phyloP scores from a whole-genome alignment of 164 flowering plant genomes.

The Saururus chinensis region DNA sequence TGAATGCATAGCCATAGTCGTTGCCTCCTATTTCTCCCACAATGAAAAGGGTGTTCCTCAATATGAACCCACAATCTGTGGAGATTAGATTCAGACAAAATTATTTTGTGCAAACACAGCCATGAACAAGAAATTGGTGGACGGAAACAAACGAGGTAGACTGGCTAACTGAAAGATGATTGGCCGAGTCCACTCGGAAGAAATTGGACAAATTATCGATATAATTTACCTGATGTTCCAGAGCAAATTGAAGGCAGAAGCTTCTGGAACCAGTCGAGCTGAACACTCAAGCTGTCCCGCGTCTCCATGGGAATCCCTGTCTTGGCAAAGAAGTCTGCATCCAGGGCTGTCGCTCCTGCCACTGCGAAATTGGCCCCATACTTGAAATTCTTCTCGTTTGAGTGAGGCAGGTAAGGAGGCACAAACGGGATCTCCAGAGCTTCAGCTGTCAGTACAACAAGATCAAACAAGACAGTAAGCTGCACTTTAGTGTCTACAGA shows the following conservation, averaged over 20 bases:
- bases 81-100: too few species aligned
- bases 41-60: conserved; percentile 15
- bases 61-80: conserved; percentile 8
- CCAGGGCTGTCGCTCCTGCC: conserved; percentile 44
- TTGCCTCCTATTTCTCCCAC: conserved; percentile 34
- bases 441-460: not conserved
- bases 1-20: conserved; percentile 14
- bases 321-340: conserved; percentile 12
- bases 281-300: conserved; percentile 17
- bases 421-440: not conserved
- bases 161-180: too few species aligned
- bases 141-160: too few species aligned
- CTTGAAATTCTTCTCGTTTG: not conserved
- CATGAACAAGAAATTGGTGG: too few species aligned
- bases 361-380: conserved; percentile 49
- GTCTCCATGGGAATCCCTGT: conserved; percentile 5
- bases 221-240: not conserved
- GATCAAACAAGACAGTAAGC: too few species aligned
- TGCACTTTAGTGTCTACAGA: too few species aligned
- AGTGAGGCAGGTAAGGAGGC: not conserved
- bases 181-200: too few species aligned
- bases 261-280: conserved; percentile 27
- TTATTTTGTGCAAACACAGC: too few species aligned
- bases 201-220: not conserved
- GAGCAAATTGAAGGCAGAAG: conserved; percentile 1